Base-by-base conservation (phyloP, 2,329 filamentous ascomycete species). In the Akanthomyces dipterigenus region DNA sequence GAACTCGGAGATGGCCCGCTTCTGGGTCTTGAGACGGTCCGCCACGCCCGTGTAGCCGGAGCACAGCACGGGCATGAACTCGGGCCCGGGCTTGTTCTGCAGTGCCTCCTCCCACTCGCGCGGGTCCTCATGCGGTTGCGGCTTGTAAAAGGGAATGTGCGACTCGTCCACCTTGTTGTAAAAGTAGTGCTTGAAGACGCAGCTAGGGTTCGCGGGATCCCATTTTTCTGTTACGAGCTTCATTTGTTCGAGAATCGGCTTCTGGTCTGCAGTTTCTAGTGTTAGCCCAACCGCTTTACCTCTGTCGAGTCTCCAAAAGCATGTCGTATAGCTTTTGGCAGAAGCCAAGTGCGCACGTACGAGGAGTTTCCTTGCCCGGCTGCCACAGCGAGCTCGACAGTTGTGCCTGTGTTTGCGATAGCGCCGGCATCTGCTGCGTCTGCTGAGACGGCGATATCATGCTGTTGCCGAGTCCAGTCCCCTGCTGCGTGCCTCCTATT, bases 21-120 rank as follows among this genome's bases (percentile, higher is more conserved):
- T 84, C 75, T 95, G 90, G 63, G 85, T 85, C 70, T 87, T 83
- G 61, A 95, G 83, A 48, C 91, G 86, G 64, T 88, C 83, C 24
- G 87, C 86, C 46, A 93, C 80, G 43, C 88, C 85, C 59, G 82
- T 79, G 72, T 93, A 95, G 34, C 91, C 91, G 1, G 84, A 83
- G 67, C 86, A 89, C 8, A 93, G 80, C 5, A 91, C 88, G 4
- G 90, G 91, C 69, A 95, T 89, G 70, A 86, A 91, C 58, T 87
- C 87, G 9, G 87, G 82, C 42, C 83, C 88, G 5, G 91, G 91
- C 75, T 93, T 92, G 70, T 89, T 88, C 66, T 88, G 84, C 31
- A 93, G 82, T 0, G 91, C 91, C 67, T 92, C 89, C 69, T 96
- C 91, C 89, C 90, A 96, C 70, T 90, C 89, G 65, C 85, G 83